These are phyloP conservation scores for Kurtzmaniella cleridarum DNA, from an alignment of 805 yeast genomes.

Conservation along the genomic window DNA sequence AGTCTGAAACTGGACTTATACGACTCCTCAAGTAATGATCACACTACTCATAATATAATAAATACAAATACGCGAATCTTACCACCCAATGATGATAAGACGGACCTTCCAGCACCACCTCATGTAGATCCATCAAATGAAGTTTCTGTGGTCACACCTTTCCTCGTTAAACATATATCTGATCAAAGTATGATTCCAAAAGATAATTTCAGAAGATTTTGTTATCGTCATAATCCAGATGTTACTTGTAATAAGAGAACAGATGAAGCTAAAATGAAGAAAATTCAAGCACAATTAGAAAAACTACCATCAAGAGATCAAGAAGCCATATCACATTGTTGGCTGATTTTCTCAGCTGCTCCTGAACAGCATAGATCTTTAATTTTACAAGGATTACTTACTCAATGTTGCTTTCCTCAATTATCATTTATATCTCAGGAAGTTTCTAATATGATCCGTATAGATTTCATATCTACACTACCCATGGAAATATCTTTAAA, in stretches of 20 bases:
- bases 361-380: constrained; percentile 65
- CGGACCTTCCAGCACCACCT: constrained; percentile 5
- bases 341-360: constrained; percentile 79
- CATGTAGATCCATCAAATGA: constrained; percentile 9
- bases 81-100: background rate
- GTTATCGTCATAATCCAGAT: constrained; percentile 93
- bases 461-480: constrained; percentile 80
- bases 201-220: constrained; percentile 62
- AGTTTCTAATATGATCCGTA: constrained; percentile 71
- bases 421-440: constrained; percentile 80
- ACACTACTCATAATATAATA: background rate
- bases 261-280: constrained; percentile 58
- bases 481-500: constrained; percentile 85
- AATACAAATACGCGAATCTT: background rate
- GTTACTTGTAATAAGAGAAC: constrained; percentile 65
- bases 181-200: constrained; percentile 39
- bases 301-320: constrained; percentile 65
- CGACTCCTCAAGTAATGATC: background rate
- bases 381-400: constrained; percentile 74
- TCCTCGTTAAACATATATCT: constrained; percentile 34
- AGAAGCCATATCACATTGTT: constrained; percentile 72
- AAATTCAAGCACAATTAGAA: constrained; percentile 54
- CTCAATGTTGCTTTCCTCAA: constrained; percentile 94
- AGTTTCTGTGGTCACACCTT: constrained; percentile 34
- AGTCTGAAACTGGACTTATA: background rate